Conservation (phyloP, 306 rosid species). For the Quercus variabilis region DNA sequence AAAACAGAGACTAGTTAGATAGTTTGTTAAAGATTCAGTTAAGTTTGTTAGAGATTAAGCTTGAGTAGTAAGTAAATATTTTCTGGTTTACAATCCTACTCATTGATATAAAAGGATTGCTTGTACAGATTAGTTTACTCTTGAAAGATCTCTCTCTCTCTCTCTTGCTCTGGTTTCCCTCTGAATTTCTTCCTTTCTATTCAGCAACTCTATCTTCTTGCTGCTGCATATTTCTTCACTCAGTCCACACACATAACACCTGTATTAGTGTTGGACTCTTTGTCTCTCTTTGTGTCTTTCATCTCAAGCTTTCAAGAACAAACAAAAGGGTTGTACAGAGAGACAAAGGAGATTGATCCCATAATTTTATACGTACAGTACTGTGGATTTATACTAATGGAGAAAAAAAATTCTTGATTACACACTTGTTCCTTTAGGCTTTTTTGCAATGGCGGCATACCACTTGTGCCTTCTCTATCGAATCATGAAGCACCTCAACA, state of each 20-base stretch:
- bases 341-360: neutral
- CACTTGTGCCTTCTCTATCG: slow-evolving; percentile 69
- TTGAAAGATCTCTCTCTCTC: too few relatives aligned
- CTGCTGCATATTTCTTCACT: neutral
- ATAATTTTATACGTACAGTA: too few relatives aligned
- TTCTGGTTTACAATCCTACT: too few relatives aligned
- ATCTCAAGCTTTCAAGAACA: neutral
- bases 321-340: neutral
- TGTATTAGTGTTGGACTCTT: slow-evolving; percentile 25
- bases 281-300: neutral
- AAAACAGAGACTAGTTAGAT: too few relatives aligned
- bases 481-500: slow-evolving; percentile 52
- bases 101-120: too few relatives aligned
- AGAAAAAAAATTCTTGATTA: slow-evolving; percentile 45
- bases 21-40: too few relatives aligned
- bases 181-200: too few relatives aligned
- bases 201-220: too few relatives aligned
- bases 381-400: slow-evolving; percentile 31
- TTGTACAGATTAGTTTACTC: too few relatives aligned
- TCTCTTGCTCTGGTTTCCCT: too few relatives aligned
- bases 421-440: slow-evolving; percentile 57
- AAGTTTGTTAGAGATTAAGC: too few relatives aligned
- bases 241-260: slow-evolving; percentile 23
- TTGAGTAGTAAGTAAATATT: too few relatives aligned
- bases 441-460: slow-evolving; percentile 50